Conservation (phyloP, 2,329 filamentous ascomycete genomes). For the Trichoderma hamatum region DNA sequence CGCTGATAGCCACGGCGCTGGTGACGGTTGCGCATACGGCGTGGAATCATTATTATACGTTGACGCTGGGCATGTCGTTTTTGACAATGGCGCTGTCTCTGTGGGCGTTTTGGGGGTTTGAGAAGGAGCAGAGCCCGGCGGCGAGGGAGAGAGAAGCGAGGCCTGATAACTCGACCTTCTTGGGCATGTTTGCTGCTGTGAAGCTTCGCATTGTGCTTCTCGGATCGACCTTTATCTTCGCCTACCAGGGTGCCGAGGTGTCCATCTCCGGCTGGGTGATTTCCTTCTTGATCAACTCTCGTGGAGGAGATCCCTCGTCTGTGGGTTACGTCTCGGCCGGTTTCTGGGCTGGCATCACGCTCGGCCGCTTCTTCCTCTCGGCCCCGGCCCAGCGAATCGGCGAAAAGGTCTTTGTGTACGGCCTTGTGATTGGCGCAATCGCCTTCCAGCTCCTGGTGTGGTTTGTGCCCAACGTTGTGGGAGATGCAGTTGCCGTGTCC, state of each 20-base stretch:
- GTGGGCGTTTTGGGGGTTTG: conserved; percentile 72
- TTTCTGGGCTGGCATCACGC: conserved; percentile 73
- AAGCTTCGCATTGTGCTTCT: conserved; percentile 66
- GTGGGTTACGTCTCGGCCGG: conserved; percentile 81
- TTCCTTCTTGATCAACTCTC: conserved; percentile 75
- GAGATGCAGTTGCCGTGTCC: conserved; percentile 67
- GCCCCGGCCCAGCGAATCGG: conserved; percentile 68
- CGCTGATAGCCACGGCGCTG: conserved; percentile 74
- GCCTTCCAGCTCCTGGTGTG: conserved; percentile 77
- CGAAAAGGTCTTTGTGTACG: conserved; percentile 70
- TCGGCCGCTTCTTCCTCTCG: conserved; percentile 73
- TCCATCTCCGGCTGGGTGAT: conserved; percentile 86
- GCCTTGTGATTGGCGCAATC: conserved; percentile 62
- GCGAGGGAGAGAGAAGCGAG: conserved; percentile 40
- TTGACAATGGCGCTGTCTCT: conserved; percentile 60
- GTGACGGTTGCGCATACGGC: conserved; percentile 59
- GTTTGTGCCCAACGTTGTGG: conserved; percentile 75
- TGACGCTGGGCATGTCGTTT: conserved; percentile 62
- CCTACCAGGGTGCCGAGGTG: conserved; percentile 84
- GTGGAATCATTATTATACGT: conserved; percentile 75
- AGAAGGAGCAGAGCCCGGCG: conserved; percentile 56
- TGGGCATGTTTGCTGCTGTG: conserved; percentile 53
- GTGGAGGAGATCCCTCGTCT: conserved; percentile 67
- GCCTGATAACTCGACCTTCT: conserved; percentile 36
- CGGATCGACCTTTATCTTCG: conserved; percentile 80